Evolutionary conservation across 139 green algal species (phyloP), one percentile per base, ranked within the genome.

Genomic region (Tetradesmus lagerheimii): DNA sequence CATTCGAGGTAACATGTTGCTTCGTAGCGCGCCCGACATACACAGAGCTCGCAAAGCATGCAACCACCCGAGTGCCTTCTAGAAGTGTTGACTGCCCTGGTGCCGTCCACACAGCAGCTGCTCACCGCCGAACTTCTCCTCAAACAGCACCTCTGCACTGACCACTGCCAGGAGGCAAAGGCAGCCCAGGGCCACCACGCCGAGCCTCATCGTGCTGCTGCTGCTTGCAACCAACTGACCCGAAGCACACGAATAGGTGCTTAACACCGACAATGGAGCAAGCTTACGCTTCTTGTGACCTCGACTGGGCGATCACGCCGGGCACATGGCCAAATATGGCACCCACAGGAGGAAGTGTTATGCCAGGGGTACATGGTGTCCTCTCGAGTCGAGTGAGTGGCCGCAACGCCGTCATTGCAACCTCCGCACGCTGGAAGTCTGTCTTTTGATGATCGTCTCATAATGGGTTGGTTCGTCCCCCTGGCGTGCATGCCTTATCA

Each of bases 41-140:
- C 18, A 23, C 57, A 18, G 25, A 31, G 57, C 50, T 88, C 74
- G 6, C 9, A 91, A 79, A 88, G 8, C n/a, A 27, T 90, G 35
- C 34, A n/a, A 47, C 80, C 39, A 47, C 38, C 78, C 20, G 78
- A 50, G 39, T 35, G 11, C 2, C 14, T 88, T 88, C 38, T 38
- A 82, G 74, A 76, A n/a, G 86, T 76, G 38, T 83, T 83, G 38
- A 62, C 77, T 83, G 38, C 38, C 29, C 38, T 31, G 20, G 57
- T 23, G 53, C 5, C 31, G 20, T 35, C 75, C 20, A 76, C 20
- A 29, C 71, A 37, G 71, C 71, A n/a, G 5, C 34, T 57, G 57
- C 90, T 90, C 80, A 96, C 94, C 93, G 74, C 96, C 93, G 76
- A 98, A 98, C 45, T 93, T 96, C 91, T 98, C 96, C 76, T 98